phyloP scores from a whole-genome alignment of 2,329 filamentous ascomycete species.

The Pseudocercospora vitis region DNA sequence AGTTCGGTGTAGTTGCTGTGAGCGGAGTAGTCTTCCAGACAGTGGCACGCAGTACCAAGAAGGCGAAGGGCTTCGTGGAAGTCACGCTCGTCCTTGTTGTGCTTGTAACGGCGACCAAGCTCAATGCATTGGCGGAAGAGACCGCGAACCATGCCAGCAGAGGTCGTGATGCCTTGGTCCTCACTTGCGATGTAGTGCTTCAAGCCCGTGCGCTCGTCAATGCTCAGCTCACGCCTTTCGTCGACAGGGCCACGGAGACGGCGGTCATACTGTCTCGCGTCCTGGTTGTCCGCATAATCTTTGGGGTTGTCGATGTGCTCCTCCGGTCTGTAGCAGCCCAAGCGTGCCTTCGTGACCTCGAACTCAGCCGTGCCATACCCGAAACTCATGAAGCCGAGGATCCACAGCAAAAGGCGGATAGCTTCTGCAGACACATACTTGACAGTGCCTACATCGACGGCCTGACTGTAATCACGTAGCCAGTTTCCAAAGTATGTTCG shows the following conservation, averaged over 20 bases:
- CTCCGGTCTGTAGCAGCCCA: conserved; percentile 78
- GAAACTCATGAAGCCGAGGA: conserved; percentile 87
- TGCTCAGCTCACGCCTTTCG: conserved; percentile 71
- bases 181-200: conserved; percentile 97
- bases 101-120: conserved; percentile 72
- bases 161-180: conserved; percentile 73
- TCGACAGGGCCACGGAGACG: conserved; percentile 75
- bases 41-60: conserved; percentile 85
- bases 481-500: conserved; percentile 96
- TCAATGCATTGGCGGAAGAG: conserved; percentile 74
- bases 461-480: conserved; percentile 90
- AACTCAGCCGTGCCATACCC: conserved; percentile 82
- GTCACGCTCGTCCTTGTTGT: conserved; percentile 68
- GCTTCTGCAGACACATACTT: conserved; percentile 89
- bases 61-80: conserved; percentile 83
- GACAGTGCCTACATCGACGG: conserved; percentile 87
- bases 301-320: conserved; percentile 80
- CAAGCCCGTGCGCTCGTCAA: conserved; percentile 62
- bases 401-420: conserved; percentile 83
- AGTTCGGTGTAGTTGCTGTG: conserved; percentile 94
- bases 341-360: conserved; percentile 74
- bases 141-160: conserved; percentile 71
- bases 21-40: conserved; percentile 86
- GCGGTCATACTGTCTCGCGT: conserved; percentile 77
- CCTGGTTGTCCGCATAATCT: conserved; percentile 84